These are phyloP conservation scores for Boechera stricta DNA, from an alignment of 345 rosid species.

Conservation along the genomic window DNA sequence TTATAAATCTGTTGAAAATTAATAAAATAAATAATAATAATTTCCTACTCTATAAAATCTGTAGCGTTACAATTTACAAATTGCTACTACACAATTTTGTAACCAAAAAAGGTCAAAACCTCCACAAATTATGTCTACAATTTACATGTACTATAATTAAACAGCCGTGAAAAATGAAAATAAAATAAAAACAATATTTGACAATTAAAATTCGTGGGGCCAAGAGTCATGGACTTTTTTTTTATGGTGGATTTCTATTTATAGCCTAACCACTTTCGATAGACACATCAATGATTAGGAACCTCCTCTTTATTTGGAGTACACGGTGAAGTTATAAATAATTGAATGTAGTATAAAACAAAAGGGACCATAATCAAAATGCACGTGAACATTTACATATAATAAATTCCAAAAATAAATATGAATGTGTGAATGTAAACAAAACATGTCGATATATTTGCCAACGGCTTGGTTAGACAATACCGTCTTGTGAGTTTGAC, in stretches of 20 bases:
- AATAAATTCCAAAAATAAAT: neutral
- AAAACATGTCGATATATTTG: conserved; percentile 22
- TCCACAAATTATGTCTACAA: neutral
- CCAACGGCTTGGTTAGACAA: conserved; percentile 44
- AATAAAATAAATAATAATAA: too few species aligned
- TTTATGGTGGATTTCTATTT: neutral
- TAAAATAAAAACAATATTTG: neutral
- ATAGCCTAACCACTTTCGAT: conserved; percentile 19
- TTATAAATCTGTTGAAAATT: too few species aligned
- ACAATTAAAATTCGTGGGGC: neutral
- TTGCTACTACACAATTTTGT: neutral
- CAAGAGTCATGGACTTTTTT: too few species aligned
- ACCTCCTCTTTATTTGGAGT: conserved; percentile 10
- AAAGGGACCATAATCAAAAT: neutral
- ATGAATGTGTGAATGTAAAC: conserved; percentile 4
- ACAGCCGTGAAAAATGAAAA: neutral
- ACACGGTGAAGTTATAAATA: neutral
- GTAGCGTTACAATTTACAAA: neutral
- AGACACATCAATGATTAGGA: conserved; percentile 7
- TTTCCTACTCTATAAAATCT: neutral
- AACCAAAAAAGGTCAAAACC: neutral
- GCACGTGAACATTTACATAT: conserved; percentile 26
- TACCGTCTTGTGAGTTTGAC: conserved; percentile 37
- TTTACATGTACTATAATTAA: neutral
- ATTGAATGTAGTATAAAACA: neutral